Evolutionary conservation across 2,329 filamentous ascomycete genomes (phyloP).

Genomic region (Endothia cerciana): DNA sequence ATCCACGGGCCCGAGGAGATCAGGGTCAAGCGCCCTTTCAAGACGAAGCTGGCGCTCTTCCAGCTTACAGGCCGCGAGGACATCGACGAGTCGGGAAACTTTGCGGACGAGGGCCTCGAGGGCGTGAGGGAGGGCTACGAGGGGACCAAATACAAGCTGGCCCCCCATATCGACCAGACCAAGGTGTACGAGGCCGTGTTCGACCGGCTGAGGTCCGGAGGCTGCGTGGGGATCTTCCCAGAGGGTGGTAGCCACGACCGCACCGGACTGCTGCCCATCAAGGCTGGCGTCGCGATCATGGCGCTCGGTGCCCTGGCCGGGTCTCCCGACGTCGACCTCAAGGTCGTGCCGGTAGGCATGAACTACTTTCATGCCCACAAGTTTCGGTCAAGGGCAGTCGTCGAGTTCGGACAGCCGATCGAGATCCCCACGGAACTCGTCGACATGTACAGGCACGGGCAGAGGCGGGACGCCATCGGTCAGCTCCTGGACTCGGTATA

Average conservation of each 20-base stretch:
- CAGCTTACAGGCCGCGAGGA: conserved; percentile 84
- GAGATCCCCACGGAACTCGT: conserved; percentile 83
- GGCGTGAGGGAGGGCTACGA: conserved; percentile 65
- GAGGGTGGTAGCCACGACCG: conserved; percentile 96
- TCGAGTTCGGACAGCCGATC: conserved; percentile 91
- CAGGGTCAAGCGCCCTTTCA: conserved; percentile 85
- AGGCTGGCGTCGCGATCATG: conserved; percentile 98
- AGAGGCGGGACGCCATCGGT: conserved; percentile 85
- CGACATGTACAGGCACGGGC: conserved; percentile 79
- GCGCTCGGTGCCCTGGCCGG: conserved; percentile 86
- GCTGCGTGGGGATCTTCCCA: conserved; percentile 94
- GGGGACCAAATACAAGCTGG: conserved; percentile 83
- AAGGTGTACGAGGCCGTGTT: conserved; percentile 95
- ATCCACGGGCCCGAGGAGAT: conserved; percentile 81
- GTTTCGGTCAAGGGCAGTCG: conserved; percentile 91
- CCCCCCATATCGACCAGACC: conserved; percentile 92
- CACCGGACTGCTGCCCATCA: conserved; percentile 86
- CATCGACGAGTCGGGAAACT: conserved; percentile 67
- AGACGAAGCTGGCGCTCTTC: conserved; percentile 71
- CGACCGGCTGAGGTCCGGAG: conserved; percentile 76
- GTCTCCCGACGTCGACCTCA: conserved; percentile 83
- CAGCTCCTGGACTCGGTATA: conserved; percentile 85
- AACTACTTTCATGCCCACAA: conserved; percentile 99
- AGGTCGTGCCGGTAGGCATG: conserved; percentile 97
- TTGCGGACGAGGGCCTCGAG: conserved; percentile 58